Conservation (phyloP, 2,329 filamentous ascomycete genomes). For the Scedosporium aurantiacum region DNA sequence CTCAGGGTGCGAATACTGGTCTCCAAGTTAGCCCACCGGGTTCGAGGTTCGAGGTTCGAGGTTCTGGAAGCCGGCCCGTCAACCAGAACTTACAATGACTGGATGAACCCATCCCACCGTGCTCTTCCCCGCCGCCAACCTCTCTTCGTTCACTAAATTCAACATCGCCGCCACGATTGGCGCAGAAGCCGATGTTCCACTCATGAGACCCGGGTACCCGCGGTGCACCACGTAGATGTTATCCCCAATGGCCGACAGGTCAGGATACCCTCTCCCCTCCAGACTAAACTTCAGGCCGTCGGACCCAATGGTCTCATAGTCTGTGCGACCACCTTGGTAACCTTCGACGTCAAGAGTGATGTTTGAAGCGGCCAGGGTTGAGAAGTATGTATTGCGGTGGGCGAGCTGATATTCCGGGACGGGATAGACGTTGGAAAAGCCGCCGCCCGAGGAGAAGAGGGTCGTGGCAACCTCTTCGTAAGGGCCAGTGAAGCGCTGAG, state of each 20-base stretch:
- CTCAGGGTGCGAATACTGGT: constrained; percentile 5
- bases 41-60: no score
- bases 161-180: constrained; percentile 24
- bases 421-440: constrained; percentile 37
- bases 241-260: constrained; percentile 33
- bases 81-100: background rate
- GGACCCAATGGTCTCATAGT: constrained; percentile 15
- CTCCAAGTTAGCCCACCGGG: background rate
- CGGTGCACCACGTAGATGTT: constrained; percentile 31
- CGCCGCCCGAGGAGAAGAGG: constrained; percentile 35
- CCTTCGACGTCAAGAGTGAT: background rate
- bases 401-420: constrained; percentile 34
- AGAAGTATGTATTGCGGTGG: constrained; percentile 27
- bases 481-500: background rate
- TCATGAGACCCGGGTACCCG: constrained; percentile 29
- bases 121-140: constrained; percentile 17
- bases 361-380: constrained; percentile 22
- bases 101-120: constrained; percentile 13
- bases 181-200: constrained; percentile 34
- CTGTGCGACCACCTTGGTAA: background rate
- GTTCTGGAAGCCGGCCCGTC: background rate
- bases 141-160: constrained; percentile 20
- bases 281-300: constrained; percentile 34
- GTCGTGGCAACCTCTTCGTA: constrained; percentile 10
- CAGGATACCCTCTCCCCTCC: constrained; percentile 34